These are phyloP conservation scores for Wallemia mellicola DNA, from an alignment of 1,284 basidiomycete genomes.

Conservation along the genomic window DNA sequence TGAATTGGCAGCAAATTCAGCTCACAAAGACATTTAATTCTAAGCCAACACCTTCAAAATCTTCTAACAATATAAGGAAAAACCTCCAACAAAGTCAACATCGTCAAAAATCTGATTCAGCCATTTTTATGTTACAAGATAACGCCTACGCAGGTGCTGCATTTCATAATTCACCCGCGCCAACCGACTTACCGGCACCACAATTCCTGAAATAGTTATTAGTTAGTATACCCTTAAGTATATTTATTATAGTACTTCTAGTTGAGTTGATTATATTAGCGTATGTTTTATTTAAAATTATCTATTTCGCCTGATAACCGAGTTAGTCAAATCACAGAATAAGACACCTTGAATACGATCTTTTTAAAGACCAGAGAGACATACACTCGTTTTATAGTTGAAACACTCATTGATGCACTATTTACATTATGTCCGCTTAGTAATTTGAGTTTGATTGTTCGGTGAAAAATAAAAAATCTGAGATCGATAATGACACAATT, in stretches of 20 bases:
- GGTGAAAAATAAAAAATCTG: neutral
- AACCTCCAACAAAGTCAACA: neutral
- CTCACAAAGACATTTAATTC: too few relatives aligned
- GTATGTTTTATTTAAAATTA: too few relatives aligned
- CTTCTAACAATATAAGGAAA: neutral
- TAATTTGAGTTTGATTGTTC: too few relatives aligned
- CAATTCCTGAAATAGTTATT: neutral
- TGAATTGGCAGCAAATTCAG: neutral
- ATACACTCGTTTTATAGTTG: too few relatives aligned
- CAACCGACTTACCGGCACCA: neutral
- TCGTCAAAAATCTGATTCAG: neutral
- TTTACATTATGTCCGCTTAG: too few relatives aligned
- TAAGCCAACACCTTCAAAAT: neutral
- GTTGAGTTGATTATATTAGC: too few relatives aligned
- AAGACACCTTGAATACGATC: too few relatives aligned
- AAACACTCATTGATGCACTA: too few relatives aligned
- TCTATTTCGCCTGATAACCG: too few relatives aligned
- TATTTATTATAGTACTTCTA: too few relatives aligned
- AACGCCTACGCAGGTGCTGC: slow-evolving; percentile 1
- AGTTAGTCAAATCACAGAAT: too few relatives aligned
- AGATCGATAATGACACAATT: neutral
- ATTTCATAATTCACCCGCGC: neutral
- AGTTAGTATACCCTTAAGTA: neutral
- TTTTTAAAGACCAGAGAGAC: too few relatives aligned
- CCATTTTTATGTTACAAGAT: neutral